Evolutionary conservation across 2,329 filamentous ascomycete genomes (phyloP).

Genomic region (Xylaria sp.): DNA sequence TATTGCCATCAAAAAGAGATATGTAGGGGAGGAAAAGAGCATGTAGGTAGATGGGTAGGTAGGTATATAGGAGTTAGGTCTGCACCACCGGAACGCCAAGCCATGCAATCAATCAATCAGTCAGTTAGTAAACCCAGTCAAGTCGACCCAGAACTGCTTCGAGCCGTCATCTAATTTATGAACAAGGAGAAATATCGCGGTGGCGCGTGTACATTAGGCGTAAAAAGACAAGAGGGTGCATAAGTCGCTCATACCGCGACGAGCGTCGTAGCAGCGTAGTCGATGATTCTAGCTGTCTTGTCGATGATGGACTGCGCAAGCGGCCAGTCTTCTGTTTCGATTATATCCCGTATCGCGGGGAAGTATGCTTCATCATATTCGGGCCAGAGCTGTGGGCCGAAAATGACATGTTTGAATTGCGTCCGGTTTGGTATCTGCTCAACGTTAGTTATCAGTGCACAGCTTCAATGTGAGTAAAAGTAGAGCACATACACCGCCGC

Average conservation of each 20-base stretch:
- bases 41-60: background rate
- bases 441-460: slow-evolving; percentile 2
- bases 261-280: slow-evolving; percentile 40
- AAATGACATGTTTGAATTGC: slow-evolving; percentile 94
- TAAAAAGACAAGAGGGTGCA: background rate
- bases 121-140: slow-evolving; percentile 1
- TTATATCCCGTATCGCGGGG: slow-evolving; percentile 84
- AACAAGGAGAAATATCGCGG: slow-evolving; percentile 26
- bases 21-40: background rate
- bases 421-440: slow-evolving; percentile 81
- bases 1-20: background rate
- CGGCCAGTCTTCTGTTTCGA: slow-evolving; percentile 77
- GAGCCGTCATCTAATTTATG: slow-evolving; percentile 28
- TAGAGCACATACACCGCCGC: slow-evolving; percentile 74
- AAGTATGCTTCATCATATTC: slow-evolving; percentile 76
- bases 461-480: slow-evolving; percentile 12
- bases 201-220: background rate
- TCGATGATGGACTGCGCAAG: slow-evolving; percentile 74
- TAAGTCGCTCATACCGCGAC: slow-evolving; percentile 24
- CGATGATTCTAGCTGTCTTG: slow-evolving; percentile 76
- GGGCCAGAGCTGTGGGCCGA: slow-evolving; percentile 83
- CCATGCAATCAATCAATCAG: slow-evolving; percentile 10
- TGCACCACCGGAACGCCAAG: slow-evolving; percentile 13
- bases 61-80: no score
- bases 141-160: background rate